Percentiles rank a stretch among this genome's conserved stretches.
Conservation (phyloP, 805 yeast genomes). For the Wickerhamiella qilinensis region DNA sequence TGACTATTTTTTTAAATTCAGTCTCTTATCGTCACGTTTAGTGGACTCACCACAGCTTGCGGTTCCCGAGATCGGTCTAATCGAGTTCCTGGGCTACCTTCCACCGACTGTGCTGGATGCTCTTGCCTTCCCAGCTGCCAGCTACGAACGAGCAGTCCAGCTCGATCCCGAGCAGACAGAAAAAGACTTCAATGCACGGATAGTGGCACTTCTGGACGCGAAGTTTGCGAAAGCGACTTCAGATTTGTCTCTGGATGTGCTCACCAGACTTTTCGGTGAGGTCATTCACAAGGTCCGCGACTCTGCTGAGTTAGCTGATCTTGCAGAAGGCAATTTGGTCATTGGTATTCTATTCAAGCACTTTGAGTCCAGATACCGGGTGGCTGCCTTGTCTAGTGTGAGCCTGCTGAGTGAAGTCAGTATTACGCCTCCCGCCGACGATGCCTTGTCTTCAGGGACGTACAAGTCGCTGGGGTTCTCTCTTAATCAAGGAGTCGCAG, state of each 20-base stretch:
- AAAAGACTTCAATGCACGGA: background rate
- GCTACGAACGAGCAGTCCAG: conserved; percentile 4
- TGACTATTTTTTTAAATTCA: conserved; percentile 7
- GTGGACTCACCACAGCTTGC: conserved; percentile 8
- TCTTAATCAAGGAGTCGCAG: background rate
- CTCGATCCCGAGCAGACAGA: conserved; percentile 2
- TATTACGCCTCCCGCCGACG: background rate
- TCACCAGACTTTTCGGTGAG: background rate
- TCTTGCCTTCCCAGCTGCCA: conserved; percentile 8
- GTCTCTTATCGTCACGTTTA: conserved; percentile 7
- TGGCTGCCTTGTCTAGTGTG: background rate
- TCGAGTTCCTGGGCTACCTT: background rate
- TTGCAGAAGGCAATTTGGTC: background rate
- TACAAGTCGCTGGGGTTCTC: background rate
- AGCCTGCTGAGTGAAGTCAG: background rate
- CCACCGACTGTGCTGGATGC: background rate
- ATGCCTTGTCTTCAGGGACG: background rate
- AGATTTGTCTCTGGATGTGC: background rate
- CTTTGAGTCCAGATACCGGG: background rate
- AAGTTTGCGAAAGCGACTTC: background rate
- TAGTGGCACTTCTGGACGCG: background rate
- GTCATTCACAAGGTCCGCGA: conserved; percentile 7
- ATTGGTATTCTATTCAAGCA: background rate
- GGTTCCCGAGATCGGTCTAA: background rate
- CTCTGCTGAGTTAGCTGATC: conserved; percentile 2